Evolutionary conservation across 108 stramenopile species (phyloP).

Genomic region (Pseudonitzschia multiseries): DNA sequence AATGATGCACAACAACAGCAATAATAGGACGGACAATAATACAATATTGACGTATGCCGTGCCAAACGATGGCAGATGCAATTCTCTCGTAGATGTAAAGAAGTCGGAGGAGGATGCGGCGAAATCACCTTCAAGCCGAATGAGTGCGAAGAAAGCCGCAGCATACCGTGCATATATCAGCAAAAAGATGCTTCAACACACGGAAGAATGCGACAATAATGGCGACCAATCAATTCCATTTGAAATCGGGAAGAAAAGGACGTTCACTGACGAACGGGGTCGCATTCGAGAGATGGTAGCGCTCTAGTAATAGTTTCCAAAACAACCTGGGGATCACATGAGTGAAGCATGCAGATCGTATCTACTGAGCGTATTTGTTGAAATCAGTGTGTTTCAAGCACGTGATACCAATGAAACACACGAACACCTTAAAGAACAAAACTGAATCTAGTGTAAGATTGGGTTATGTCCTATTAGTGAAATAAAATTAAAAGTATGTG

Average conservation of each 20-base stretch:
- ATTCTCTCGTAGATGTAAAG: not conserved
- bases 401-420: no score
- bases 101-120: not conserved
- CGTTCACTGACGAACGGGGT: constrained; percentile 2
- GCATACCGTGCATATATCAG: constrained; percentile 10
- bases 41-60: not conserved
- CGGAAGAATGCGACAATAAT: not conserved
- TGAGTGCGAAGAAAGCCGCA: constrained; percentile 1
- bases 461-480: no score
- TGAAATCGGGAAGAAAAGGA: constrained; percentile 2
- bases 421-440: no score
- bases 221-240: not conserved
- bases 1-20: not conserved
- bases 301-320: constrained; percentile 3
- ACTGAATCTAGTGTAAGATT: no score
- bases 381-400: no score
- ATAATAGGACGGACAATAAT: not conserved
- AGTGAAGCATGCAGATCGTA: no score
- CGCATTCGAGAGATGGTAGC: constrained; percentile 13
- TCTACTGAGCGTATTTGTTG: no score
- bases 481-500: no score
- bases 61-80: not conserved
- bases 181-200: constrained; percentile 1
- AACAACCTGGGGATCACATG: no score
- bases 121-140: not conserved